Evolutionary conservation across 352 stramenopile species (phyloP).

Genomic region (Pythium graminicola): DNA sequence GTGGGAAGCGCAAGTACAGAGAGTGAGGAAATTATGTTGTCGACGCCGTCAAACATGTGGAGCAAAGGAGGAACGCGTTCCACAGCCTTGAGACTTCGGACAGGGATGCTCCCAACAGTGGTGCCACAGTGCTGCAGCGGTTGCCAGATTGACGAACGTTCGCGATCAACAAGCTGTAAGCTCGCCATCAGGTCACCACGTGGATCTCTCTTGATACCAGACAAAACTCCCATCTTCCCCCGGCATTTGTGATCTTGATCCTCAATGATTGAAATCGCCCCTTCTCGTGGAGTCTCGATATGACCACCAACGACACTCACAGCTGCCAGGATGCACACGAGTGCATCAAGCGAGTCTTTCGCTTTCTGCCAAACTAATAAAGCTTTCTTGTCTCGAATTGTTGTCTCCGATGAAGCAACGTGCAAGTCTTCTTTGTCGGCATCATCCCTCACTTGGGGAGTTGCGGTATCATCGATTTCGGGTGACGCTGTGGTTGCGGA

Average conservation of each 20-base stretch:
- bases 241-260: slow-evolving; percentile 32
- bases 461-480: slow-evolving; percentile 46
- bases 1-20: slow-evolving; percentile 40
- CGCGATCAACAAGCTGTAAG: slow-evolving; percentile 14
- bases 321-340: slow-evolving; percentile 53
- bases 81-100: slow-evolving; percentile 51
- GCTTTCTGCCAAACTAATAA: slow-evolving; percentile 68
- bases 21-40: slow-evolving; percentile 43
- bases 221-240: slow-evolving; percentile 38
- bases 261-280: slow-evolving; percentile 47
- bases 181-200: slow-evolving; percentile 19
- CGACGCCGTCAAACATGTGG: slow-evolving; percentile 72
- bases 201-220: slow-evolving; percentile 25
- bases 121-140: slow-evolving; percentile 7
- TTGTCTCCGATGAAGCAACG: background rate
- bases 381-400: slow-evolving; percentile 56
- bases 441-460: slow-evolving; percentile 11
- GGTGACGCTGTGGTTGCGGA: slow-evolving; percentile 36
- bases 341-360: slow-evolving; percentile 54
- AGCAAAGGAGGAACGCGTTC: slow-evolving; percentile 70
- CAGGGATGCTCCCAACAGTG: slow-evolving; percentile 20
- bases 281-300: slow-evolving; percentile 64
- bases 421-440: slow-evolving; percentile 9
- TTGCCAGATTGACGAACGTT: slow-evolving; percentile 7
- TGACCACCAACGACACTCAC: slow-evolving; percentile 69